phyloP scores from a whole-genome alignment of 805 yeast genomes.

The Saccharomycopsis sp. region DNA sequence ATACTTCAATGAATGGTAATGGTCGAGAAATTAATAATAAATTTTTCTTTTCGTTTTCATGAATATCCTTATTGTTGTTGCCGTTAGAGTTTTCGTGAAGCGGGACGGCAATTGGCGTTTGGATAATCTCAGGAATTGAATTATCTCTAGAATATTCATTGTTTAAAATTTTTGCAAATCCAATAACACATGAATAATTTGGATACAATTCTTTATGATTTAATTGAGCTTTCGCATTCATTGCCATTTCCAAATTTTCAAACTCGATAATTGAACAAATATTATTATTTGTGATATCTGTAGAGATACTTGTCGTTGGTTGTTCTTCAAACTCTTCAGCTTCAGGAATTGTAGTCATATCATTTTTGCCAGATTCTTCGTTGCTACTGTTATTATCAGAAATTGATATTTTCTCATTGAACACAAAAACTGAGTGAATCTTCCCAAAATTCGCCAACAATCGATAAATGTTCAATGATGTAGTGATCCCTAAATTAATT shows the following conservation, averaged over 20 bases:
- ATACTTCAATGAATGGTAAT: constrained; percentile 2
- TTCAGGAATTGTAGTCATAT: constrained; percentile 10
- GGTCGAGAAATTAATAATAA: constrained; percentile 10
- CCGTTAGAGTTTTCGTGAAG: no score
- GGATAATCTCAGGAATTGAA: neutral
- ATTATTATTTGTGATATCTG: constrained; percentile 24
- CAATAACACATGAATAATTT: constrained; percentile 68
- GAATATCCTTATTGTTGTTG: neutral
- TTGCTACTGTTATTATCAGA: neutral
- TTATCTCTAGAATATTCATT: constrained; percentile 4
- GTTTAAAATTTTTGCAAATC: constrained; percentile 67
- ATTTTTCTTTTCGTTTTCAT: constrained; percentile 25
- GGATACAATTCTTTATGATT: constrained; percentile 80
- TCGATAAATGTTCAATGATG: constrained; percentile 46
- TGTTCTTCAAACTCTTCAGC: constrained; percentile 5
- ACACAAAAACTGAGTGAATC: constrained; percentile 52
- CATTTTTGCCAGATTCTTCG: neutral
- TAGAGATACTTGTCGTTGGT: neutral
- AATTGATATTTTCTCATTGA: constrained; percentile 30
- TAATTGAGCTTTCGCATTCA: constrained; percentile 67
- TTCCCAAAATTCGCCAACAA: constrained; percentile 58
- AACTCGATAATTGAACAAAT: constrained; percentile 63
- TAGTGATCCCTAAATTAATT: constrained; percentile 39
- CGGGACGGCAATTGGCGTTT: neutral
- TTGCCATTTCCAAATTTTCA: constrained; percentile 63